Conservation (phyloP, 495 filamentous ascomycete species). For the Penicillium canariense region DNA sequence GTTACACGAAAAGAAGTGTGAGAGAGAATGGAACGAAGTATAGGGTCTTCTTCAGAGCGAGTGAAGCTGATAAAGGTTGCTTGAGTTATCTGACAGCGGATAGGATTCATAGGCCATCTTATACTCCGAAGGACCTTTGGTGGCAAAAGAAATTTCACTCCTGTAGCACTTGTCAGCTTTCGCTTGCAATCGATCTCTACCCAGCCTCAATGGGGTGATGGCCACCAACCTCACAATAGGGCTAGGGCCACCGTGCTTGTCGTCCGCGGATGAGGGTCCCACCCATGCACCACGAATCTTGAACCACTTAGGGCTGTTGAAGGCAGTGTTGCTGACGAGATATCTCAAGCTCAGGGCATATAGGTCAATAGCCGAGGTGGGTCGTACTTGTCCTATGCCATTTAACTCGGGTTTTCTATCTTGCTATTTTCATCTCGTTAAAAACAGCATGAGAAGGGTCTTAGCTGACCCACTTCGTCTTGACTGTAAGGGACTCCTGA, state of each 20-base stretch:
- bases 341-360: conserved; percentile 9
- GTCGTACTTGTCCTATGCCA: background rate
- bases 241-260: background rate
- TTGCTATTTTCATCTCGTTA: background rate
- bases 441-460: background rate
- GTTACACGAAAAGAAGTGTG: background rate
- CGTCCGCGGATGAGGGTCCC: background rate
- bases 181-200: background rate
- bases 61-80: conserved; percentile 12
- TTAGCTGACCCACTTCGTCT: background rate
- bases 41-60: background rate
- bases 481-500: background rate
- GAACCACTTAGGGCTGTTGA: background rate
- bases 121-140: background rate
- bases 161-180: background rate
- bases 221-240: background rate
- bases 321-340: background rate
- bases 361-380: background rate
- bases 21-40: conserved; percentile 6
- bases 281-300: background rate
- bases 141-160: background rate
- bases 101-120: background rate
- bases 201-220: background rate
- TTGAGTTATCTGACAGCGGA: background rate
- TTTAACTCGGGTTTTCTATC: background rate